These are phyloP conservation scores for Dryadomyces quercus-mongolicae DNA, from an alignment of 2,329 filamentous ascomycete species.

Conservation along the genomic window DNA sequence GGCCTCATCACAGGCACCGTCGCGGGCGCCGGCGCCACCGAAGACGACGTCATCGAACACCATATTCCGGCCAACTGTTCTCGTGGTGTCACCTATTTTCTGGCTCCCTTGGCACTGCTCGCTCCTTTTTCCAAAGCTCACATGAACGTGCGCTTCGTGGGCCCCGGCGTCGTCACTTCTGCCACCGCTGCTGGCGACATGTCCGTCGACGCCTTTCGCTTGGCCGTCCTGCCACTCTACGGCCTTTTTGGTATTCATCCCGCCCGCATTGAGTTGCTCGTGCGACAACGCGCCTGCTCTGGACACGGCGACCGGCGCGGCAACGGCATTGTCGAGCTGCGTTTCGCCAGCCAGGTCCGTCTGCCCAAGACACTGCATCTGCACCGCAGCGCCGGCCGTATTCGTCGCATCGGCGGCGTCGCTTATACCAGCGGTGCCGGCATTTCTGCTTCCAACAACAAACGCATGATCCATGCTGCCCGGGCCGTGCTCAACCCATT, in stretches of 20 bases:
- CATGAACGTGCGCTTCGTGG: constrained; percentile 81
- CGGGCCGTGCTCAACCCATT: constrained; percentile 78
- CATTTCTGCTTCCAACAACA: constrained; percentile 80
- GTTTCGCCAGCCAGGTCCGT: constrained; percentile 87
- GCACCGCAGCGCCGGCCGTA: constrained; percentile 64
- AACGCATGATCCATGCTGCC: constrained; percentile 85
- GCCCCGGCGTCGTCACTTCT: constrained; percentile 84
- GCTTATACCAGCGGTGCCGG: constrained; percentile 74
- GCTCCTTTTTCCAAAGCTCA: constrained; percentile 88
- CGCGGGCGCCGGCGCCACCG: constrained; percentile 53
- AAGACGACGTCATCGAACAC: constrained; percentile 69
- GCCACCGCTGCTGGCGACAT: constrained; percentile 76
- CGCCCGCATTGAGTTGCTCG: constrained; percentile 72
- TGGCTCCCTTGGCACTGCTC: constrained; percentile 77
- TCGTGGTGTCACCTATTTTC: constrained; percentile 81
- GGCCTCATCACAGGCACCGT: constrained; percentile 83
- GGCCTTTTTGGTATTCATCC: constrained; percentile 75
- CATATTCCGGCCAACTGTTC: constrained; percentile 64
- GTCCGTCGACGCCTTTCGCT: constrained; percentile 85
- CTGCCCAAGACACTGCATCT: constrained; percentile 90
- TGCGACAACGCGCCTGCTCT: constrained; percentile 68
- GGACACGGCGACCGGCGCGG: constrained; percentile 66
- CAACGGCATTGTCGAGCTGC: constrained; percentile 82
- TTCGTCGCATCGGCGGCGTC: constrained; percentile 83
- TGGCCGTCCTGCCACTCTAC: constrained; percentile 81